Base-by-base conservation (phyloP, 805 yeast genomes). In the Cyberlindnera xylosilytica region DNA sequence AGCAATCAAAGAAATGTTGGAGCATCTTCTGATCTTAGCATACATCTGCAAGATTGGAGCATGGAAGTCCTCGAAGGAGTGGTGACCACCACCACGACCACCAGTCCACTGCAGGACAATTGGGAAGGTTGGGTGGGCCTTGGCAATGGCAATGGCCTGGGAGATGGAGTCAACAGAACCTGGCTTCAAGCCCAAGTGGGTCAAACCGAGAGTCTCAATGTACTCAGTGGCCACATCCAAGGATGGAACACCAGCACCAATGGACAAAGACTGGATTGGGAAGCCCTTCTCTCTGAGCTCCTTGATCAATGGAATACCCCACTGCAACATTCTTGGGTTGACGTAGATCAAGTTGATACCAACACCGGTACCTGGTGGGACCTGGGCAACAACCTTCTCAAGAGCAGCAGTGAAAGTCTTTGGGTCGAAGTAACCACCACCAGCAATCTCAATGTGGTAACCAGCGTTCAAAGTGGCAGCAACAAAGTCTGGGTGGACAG, bases 11-110 rank as follows among this genome's bases (percentile, higher is more conserved):
- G 90, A 74, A 56, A 93, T 88, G 74, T 93, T 93, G 37, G 87
- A 62, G 59, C 89, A 83, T 70, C 88, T 84, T 78, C 99, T 86
- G 59, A 93, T 85, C 73, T 85, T 84, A 53, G 96, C 73, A 70
- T 93, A 93, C 91, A 93, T 93, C 68, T 88, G 96, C 62, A 93
- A 72, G 54, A 93, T 78, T 54, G 99, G 98, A 62, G 90, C 91
- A 68, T 93, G 99, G 93, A 91, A 89, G 72, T 93, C 99, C 76
- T 93, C 99, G 62, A 81, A 93, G 38, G 98, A 91, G 69, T 93
- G 99, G 67, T 93, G 99, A 62, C 99, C 99, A 78, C 99, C 99
- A 73, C 97, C 99, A 78, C 99, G 90, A 68, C 99, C 99, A 78
- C 98, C 99, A 46, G 99, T 93, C 99, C 99, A 93, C 74, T 93